Conservation (phyloP, 2,329 filamentous ascomycete genomes). For the Penicillium corylophilum region DNA sequence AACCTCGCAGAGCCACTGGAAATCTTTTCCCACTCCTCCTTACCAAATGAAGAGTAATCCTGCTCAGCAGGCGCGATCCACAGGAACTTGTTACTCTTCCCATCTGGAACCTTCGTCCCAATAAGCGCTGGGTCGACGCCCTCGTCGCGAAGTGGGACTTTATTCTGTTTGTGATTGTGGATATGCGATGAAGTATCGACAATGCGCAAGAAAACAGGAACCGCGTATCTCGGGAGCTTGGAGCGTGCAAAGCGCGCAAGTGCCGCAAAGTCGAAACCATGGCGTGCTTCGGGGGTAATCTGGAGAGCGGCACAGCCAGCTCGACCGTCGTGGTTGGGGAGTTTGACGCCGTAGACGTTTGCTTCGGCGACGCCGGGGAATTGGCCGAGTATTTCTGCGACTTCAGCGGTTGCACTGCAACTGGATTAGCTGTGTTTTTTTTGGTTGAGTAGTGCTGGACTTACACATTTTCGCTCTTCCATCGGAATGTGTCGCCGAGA, state of each 20-base stretch:
- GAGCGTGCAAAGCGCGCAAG: conserved; percentile 60
- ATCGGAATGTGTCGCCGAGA: conserved; percentile 71
- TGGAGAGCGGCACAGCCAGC: conserved; percentile 61
- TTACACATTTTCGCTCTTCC: conserved; percentile 69
- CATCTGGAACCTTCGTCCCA: conserved; percentile 45
- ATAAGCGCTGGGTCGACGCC: conserved; percentile 60
- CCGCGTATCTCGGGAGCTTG: conserved; percentile 69
- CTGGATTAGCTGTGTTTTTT: not conserved
- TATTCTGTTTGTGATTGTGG: conserved; percentile 79
- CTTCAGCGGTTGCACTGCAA: conserved; percentile 58
- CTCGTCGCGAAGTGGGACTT: conserved; percentile 66
- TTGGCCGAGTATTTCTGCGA: conserved; percentile 61
- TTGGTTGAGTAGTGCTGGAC: no score
- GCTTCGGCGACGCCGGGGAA: conserved; percentile 62
- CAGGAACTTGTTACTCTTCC: conserved; percentile 47
- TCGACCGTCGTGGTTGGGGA: conserved; percentile 67
- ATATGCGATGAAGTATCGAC: conserved; percentile 47
- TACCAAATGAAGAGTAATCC: conserved; percentile 60
- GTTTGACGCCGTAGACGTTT: conserved; percentile 67
- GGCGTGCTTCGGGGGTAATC: conserved; percentile 53
- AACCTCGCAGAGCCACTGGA: conserved; percentile 47
- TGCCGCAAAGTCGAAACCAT: conserved; percentile 58
- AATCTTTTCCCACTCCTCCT: conserved; percentile 59
- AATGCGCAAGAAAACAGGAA: conserved; percentile 70
- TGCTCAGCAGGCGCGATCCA: conserved; percentile 52